Base-by-base conservation (phyloP, 306 rosid species). In the Trifolium dubium region DNA sequence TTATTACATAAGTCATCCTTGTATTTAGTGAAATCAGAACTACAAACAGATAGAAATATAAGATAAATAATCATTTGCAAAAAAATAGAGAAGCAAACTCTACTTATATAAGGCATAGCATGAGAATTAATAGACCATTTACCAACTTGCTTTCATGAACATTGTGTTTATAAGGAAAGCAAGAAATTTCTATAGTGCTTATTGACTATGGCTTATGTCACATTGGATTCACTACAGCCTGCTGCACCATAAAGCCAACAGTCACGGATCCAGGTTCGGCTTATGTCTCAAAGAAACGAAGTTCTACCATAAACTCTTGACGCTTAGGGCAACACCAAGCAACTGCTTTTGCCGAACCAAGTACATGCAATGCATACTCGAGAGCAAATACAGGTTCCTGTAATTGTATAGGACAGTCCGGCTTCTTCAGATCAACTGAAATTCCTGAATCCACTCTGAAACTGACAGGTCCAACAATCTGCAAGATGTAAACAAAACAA, bases 291-390 rank as follows among this genome's bases (percentile, higher is more conserved):
- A 73, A 88, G 78, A 94, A 91, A 13, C 99, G 96, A 73, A 94
- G 99, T 86, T 92, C 99, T 50, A 89, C 74, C 97, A 94, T 92
- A 76, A 83, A 89, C 84, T 94, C 99, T 78, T 69, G 79, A 34
- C 87, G 92, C 78, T 83, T 89, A 15, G 95, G 97, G 66, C 93
- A 89, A 82, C 87, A 94, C 97, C 99, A 94, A 47, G 97, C 99
- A 51, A 92, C 85, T 13, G 97, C 97, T 81, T 94, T 94, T 19
- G 99, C 99, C 3, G 99, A 94, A 83, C 88, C 95, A 81, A 89
- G 97, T 72, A 87, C 96, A 12, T 87, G 85, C 50, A 94, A 72
- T 15, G 97, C 92, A 75, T 89, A 87, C 69, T 94, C 99, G 34
- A 94, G n/a, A 30, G 95, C 97, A 83, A 89, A 79, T 69, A 89